Base-by-base conservation (phyloP, 164 flowering plant genomes). In the Amborella trichopoda region DNA sequence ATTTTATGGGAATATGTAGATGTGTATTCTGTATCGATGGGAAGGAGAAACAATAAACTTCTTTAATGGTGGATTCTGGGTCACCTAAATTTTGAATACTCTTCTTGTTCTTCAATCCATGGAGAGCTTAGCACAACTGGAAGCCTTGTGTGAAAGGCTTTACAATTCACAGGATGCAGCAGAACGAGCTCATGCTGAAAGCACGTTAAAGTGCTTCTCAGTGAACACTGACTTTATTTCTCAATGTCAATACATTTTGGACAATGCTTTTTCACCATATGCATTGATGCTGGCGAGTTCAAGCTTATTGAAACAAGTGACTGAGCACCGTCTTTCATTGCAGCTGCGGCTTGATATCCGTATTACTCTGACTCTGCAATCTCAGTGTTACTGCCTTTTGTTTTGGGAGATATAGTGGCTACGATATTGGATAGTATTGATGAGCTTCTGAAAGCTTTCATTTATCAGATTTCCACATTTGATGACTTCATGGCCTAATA, bases 221-320 rank as follows among this genome's bases (percentile, higher is more conserved):
- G 67, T 76, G 43, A 91, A 82, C 50, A 65, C 70, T 19, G 99
- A 91, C 44, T 91, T 83, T 64, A 91, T 91, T 46, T 73, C 96
- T 19, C 99, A 91, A 58, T 91, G 99, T 62, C 99, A 91, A 52
- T 87, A 73, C 76, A 87, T 91, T 63, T 71, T 91, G 57, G 99
- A 91, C 63, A 75, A 87, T 69, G 81, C 99, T 3, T 63, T 63
- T 64, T 81, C 85, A 49, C 96, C 99, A 11, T 91, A 87, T 41
- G 93, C 99, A 2, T 69, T 91, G 74, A 87, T 91, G 96, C 74
- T 91, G 58, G 99, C 99, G 34, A 87, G 95, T 73, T 91, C 99
- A 26, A 91, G 96, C 59, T 69, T 91, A 74, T 58, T 87, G 73
- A 87, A 87, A 75, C 99, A 91, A 82, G 99, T 91, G 52, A 83